Evolutionary conservation across 352 stramenopile genomes (phyloP).

Genomic region (Phytopythium cucurbitacearum): DNA sequence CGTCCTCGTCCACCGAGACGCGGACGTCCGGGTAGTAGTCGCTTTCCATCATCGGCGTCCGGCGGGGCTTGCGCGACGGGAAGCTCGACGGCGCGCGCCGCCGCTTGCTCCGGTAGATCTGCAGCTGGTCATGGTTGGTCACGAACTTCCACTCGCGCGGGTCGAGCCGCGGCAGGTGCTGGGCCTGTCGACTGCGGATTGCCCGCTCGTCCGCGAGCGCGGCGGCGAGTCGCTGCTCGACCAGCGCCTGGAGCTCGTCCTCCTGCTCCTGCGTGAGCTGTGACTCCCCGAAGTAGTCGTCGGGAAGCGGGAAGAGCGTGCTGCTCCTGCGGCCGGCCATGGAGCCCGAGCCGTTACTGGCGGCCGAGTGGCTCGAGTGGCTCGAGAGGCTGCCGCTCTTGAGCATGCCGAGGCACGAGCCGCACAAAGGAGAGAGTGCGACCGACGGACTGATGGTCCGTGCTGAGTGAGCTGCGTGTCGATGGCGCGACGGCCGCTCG

Average conservation of each 20-base stretch:
- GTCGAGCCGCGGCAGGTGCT: constrained; percentile 25
- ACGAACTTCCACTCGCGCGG: constrained; percentile 40
- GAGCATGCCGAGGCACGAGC: no score
- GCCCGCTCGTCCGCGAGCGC: constrained; percentile 30
- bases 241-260: constrained; percentile 21
- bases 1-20: constrained; percentile 19
- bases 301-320: constrained; percentile 3
- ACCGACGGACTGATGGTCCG: no score
- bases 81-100: constrained; percentile 8
- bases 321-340: background rate
- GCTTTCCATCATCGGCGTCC: background rate
- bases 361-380: background rate
- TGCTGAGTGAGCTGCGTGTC: no score
- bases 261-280: constrained; percentile 21
- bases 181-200: constrained; percentile 12
- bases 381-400: no score
- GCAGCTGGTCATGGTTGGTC: constrained; percentile 25
- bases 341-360: background rate
- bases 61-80: background rate
- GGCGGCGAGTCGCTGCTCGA: constrained; percentile 16
- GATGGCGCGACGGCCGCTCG: no score
- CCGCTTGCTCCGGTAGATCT: constrained; percentile 30
- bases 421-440: no score
- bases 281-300: constrained; percentile 20
- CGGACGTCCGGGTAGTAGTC: constrained; percentile 1